Evolutionary conservation across 495 filamentous ascomycete species (phyloP), one percentile per base, ranked within the genome.

Genomic region (Paragyromitra xinjiangensis): DNA sequence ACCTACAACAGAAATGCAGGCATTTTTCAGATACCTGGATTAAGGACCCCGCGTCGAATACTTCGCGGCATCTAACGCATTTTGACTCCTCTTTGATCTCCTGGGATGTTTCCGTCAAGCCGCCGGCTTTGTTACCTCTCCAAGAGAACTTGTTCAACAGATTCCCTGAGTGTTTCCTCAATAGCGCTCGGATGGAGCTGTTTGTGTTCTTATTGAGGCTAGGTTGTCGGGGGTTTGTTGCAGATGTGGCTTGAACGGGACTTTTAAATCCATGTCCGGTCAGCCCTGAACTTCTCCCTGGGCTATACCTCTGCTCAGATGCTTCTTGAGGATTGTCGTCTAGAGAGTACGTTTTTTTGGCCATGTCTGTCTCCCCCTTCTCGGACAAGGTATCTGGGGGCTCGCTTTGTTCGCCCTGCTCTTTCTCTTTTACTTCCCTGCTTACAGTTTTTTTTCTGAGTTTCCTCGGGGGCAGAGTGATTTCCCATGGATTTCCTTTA

Each of bases 91-190:
- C 56, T 11, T 12, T 58, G 37, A 63, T 62, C 22, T 58, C 69
- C 37, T 19, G 6, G 44, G 63, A 19, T 42, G 24, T 22, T 37
- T 64, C 61, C 7, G 68, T 22, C 7, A 56, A 39, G 45, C 34
- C 7, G 59, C 48, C 34, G 16, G 69, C n/a, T 42, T 61, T 77
- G 29, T 50, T 48, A 14, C 51, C 59, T 19, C 69, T 77, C 74
- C 74, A 73, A 40, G 69, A 65, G 29, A 77, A 73, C 37, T 65
- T 77, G 40, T 59, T 66, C 14, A 77, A 40, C 26, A 77, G 50
- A 42, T 64, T 77, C 42, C 53, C 74, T 19, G 74, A 73, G 29
- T 73, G 74, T 58, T 77, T 77, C 12, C 74, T 77, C 12, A 77
- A 51, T 40, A 77, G 34, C 12, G 29, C 42, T 58, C 74, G 50